Evolutionary conservation across 371 early-diverging fungal genomes (phyloP).

Genomic region (Mycotypha africana): DNA sequence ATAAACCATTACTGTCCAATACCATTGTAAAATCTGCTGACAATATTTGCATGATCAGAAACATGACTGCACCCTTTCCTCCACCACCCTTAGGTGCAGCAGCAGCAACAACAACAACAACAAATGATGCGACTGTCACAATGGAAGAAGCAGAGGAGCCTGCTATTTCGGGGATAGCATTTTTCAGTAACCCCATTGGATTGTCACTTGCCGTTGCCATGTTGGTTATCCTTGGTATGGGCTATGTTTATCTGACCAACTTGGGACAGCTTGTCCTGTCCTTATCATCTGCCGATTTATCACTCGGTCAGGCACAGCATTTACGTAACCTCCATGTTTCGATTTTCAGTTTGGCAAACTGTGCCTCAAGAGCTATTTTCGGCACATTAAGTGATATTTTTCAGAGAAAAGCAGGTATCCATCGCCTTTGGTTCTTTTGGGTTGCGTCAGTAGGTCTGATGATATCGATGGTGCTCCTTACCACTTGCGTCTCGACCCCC

Average conservation of each 20-base stretch:
- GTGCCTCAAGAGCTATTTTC: slow-evolving; percentile 35
- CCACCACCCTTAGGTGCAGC: too few species aligned
- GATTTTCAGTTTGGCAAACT: slow-evolving; percentile 42
- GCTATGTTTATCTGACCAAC: slow-evolving; percentile 42
- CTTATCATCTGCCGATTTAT: slow-evolving; percentile 10
- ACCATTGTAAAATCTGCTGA: slow-evolving; percentile 5
- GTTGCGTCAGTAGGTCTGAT: slow-evolving; percentile 13
- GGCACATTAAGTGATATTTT: slow-evolving; percentile 40
- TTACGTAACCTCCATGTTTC: slow-evolving; percentile 38
- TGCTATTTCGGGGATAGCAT: slow-evolving; percentile 15
- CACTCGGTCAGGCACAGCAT: slow-evolving; percentile 17
- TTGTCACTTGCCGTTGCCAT: slow-evolving; percentile 26
- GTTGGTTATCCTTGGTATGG: slow-evolving; percentile 31
- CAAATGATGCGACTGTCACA: too few species aligned
- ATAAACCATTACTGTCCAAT: slow-evolving; percentile 5
- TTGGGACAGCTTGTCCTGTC: slow-evolving; percentile 31
- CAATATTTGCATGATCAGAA: too few species aligned
- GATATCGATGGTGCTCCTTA: slow-evolving; percentile 5
- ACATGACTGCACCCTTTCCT: too few species aligned
- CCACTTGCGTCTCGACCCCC: slow-evolving; percentile 6
- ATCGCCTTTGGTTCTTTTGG: slow-evolving; percentile 42
- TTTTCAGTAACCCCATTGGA: slow-evolving; percentile 29
- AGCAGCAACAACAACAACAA: too few species aligned
- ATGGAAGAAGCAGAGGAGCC: slow-evolving; percentile 1
- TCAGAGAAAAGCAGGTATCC: slow-evolving; percentile 25